Evolutionary conservation across 2,329 filamentous ascomycete genomes (phyloP), one percentile per base, ranked within the genome.

Genomic region (Nigrospora sphaerica): DNA sequence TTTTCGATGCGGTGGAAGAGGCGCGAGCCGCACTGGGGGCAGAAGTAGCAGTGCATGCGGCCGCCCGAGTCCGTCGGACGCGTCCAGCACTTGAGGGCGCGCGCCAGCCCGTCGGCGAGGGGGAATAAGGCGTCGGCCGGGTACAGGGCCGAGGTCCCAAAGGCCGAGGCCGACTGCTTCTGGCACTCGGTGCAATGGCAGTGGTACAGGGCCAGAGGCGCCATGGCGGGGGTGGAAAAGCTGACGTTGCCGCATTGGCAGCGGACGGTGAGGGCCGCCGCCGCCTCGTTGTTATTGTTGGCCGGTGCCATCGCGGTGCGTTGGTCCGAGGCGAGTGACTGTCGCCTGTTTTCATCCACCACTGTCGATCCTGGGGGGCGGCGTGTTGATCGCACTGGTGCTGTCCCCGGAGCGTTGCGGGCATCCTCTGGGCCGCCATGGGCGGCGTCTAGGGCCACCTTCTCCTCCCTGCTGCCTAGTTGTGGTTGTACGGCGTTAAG

Each of bases 141-240:
- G 52, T 68, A 74, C 47, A 71, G 63, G 47, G 70, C 69, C 0
- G 70, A 72, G 2, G 66, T 69, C 19, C 71, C 71, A 50, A 71
- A 74, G 3, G 71, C 70, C 1, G 71, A 73, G 4, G 61, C 60
- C 0, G 69, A 68, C 49, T 74, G 70, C 44, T 61, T 69, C 38
- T 65, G 70, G 50, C 71, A 74, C 45, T 73, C 64, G 42, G 62
- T 59, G 54, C 71, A 74, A 58, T 74, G 72, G 54, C 71, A 75
- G 57, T 68, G 63, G 54, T 65, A 71, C 17, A 72, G 54, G 7
- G 57, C 59, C 19, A 65, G 46, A 6, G 68, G 67, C 17, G 63
- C 44, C 1, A 62, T 57, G 7, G 53, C 56, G 1, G 67, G 63
- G 5, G 67, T 63, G 32, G 54, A 57, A 51, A 72, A 64, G 14